These are phyloP conservation scores for Babesia gibsoni DNA, from an alignment of 169 alveolate genomes.

Conservation along the genomic window DNA sequence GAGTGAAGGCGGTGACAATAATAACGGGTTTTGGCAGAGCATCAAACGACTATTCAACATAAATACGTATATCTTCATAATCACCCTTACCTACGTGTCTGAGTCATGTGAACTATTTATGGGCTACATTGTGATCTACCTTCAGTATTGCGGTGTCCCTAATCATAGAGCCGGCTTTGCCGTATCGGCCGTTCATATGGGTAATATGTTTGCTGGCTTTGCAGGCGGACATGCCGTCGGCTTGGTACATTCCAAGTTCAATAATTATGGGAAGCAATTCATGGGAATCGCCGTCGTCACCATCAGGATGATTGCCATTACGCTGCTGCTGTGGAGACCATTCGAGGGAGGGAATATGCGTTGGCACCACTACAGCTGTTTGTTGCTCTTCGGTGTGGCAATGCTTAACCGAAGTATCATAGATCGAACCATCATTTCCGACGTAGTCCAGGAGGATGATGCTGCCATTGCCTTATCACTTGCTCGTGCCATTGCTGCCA, in stretches of 20 bases:
- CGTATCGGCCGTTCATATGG: slow-evolving; percentile 78
- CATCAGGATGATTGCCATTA: slow-evolving; percentile 68
- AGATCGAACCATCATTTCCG: slow-evolving; percentile 85
- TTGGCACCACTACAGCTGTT: slow-evolving; percentile 43
- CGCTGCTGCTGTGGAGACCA: slow-evolving; percentile 67
- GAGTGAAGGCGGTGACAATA: too few species aligned
- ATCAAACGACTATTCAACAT: neutral
- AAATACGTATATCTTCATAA: too few species aligned
- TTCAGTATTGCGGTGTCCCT: slow-evolving; percentile 62
- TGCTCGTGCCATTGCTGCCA: slow-evolving; percentile 83
- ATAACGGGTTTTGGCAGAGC: too few species aligned
- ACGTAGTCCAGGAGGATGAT: slow-evolving; percentile 84
- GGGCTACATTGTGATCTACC: too few species aligned
- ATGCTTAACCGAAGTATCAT: slow-evolving; percentile 89
- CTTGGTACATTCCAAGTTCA: slow-evolving; percentile 71
- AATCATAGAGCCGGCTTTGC: slow-evolving; percentile 82
- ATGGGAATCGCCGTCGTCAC: slow-evolving; percentile 76
- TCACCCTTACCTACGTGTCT: too few species aligned
- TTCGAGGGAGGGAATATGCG: slow-evolving; percentile 59
- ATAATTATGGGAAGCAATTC: slow-evolving; percentile 83
- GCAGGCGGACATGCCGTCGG: slow-evolving; percentile 86
- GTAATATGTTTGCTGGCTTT: slow-evolving; percentile 86
- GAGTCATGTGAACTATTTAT: too few species aligned
- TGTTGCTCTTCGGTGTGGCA: slow-evolving; percentile 81
- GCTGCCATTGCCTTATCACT: slow-evolving; percentile 83